Base-by-base conservation (phyloP, 768 basidiomycete genomes). In the Mycena galericulata region DNA sequence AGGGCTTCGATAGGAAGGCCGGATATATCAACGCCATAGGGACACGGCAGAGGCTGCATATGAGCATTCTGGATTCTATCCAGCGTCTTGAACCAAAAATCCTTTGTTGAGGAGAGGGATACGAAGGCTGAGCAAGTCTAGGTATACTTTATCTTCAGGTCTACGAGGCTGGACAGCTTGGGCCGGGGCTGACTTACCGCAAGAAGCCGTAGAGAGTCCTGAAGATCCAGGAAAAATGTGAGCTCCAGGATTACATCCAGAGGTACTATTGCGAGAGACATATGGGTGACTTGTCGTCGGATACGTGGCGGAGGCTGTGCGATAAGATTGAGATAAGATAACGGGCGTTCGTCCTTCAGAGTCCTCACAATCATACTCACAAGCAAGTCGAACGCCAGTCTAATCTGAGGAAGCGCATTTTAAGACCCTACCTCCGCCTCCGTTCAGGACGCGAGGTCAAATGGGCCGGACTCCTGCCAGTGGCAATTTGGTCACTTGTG, bases 241-340 rank as follows among this genome's bases (percentile, higher is more conserved):
- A 65, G 32, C 24, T 46, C 56, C 24, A 65, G 56, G 34, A 59
- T 41, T 18, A 65, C 27, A 4, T 65, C 64, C 36, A 38, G 32
- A 41, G 55, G 64, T 11, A 65, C 36, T 27, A 50, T 80, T 36
- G 34, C 34, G n/a, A n/a, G n/a, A n/a, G n/a, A n/a, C n/a, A n/a
- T n/a, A n/a, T n/a, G n/a, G n/a, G n/a, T n/a, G n/a, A n/a, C n/a
- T n/a, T n/a, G n/a, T n/a, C n/a, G n/a, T n/a, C n/a, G n/a, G n/a
- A n/a, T n/a, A n/a, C n/a, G n/a, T n/a, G n/a, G n/a, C n/a, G n/a
- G n/a, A n/a, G n/a, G n/a, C n/a, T n/a, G n/a, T n/a, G n/a, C n/a
- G n/a, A n/a, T n/a, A n/a, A n/a, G n/a, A n/a, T n/a, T n/a, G n/a
- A n/a, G n/a, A n/a, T n/a, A n/a, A n/a, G n/a, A n/a, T n/a, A n/a